Evolutionary conservation across 2,329 filamentous ascomycete genomes (phyloP), one percentile per base, ranked within the genome.

Genomic region (Metarhizium robertsii): DNA sequence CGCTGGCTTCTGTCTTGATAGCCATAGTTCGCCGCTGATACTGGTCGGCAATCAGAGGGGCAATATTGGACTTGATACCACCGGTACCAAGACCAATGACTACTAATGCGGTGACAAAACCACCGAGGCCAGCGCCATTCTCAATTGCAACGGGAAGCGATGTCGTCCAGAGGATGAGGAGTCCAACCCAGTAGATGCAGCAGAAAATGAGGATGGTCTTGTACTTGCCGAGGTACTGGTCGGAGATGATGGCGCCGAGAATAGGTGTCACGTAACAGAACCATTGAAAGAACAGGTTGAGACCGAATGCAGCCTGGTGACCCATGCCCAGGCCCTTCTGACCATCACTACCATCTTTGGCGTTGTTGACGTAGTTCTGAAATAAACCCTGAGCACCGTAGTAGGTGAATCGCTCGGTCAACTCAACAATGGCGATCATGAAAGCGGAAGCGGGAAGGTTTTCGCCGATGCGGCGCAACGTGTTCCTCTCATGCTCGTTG

Each of bases 61-160:
- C 73, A 55, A 79, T 76, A 60, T 87, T 87, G 61, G 81, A 80
- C 72, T 88, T 88, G 73, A 88, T 86, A 57, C 83, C 82, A 61
- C 85, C 85, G 2, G 84, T 86, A 53, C 84, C 85, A 13, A 87
- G 66, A 57, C 84, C 85, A 58, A 87, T 84, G 59, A 87, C 66
- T 61, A 87, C 73, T 55, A 86, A 76, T 57, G 78, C 76, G 1
- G 77, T 68, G 50, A 82, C 75, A 61, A 81, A 77, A 1, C 77
- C 76, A 6, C 73, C 75, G 45, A 81, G 70, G 10, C 77, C 68
- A 18, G 73, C 71, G 6, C 69, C 69, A 20, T 68, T 61, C 11
- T 66, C 66, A 55, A 74, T 64, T 2, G 71, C 62, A 1, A 59
- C 57, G 0, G 73, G 71, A 2, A 75, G 68, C 1, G 80, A 73